Conservation (phyloP, 768 basidiomycete genomes). For the Cystofilobasidium bisporidii region DNA sequence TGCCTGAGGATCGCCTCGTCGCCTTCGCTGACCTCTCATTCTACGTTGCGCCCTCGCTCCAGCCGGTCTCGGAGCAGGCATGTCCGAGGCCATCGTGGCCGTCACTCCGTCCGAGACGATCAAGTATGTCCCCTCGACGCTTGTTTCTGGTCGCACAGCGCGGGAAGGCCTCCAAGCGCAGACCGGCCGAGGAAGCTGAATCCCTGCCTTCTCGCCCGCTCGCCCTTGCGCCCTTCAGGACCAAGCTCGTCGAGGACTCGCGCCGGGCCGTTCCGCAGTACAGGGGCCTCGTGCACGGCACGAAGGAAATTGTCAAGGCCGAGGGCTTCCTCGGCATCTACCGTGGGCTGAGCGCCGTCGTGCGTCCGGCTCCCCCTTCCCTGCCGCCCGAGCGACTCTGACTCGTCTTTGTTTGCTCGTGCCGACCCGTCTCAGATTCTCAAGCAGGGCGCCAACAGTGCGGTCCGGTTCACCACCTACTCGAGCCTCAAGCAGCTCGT, state of each 20-base stretch:
- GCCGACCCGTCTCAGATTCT: slow-evolving; percentile 56
- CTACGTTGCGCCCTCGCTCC: neutral
- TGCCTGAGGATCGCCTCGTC: neutral
- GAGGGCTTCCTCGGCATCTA: slow-evolving; percentile 73
- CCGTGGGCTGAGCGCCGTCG: slow-evolving; percentile 85
- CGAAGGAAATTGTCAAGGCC: slow-evolving; percentile 62
- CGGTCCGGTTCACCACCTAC: slow-evolving; percentile 90
- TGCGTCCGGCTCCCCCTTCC: slow-evolving; percentile 45
- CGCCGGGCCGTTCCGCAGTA: slow-evolving; percentile 76
- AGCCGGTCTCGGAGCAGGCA: slow-evolving; percentile 58
- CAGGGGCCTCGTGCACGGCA: slow-evolving; percentile 78
- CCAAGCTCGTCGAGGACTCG: slow-evolving; percentile 91
- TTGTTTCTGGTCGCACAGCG: neutral
- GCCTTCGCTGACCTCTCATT: neutral
- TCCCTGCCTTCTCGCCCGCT: neutral
- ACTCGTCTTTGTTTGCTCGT: neutral
- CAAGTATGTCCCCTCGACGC: slow-evolving; percentile 53
- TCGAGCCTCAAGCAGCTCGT: slow-evolving; percentile 87
- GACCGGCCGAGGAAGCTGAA: too few relatives aligned
- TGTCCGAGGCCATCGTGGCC: slow-evolving; percentile 84
- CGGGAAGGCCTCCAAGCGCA: neutral
- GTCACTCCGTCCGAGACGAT: slow-evolving; percentile 98
- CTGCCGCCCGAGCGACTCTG: neutral
- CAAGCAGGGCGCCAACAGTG: slow-evolving; percentile 96
- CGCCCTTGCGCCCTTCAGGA: slow-evolving; percentile 47